Evolutionary conservation across 2,329 filamentous ascomycete genomes (phyloP), one percentile per base, ranked within the genome.

Genomic region (Alternaria ethzedia): DNA sequence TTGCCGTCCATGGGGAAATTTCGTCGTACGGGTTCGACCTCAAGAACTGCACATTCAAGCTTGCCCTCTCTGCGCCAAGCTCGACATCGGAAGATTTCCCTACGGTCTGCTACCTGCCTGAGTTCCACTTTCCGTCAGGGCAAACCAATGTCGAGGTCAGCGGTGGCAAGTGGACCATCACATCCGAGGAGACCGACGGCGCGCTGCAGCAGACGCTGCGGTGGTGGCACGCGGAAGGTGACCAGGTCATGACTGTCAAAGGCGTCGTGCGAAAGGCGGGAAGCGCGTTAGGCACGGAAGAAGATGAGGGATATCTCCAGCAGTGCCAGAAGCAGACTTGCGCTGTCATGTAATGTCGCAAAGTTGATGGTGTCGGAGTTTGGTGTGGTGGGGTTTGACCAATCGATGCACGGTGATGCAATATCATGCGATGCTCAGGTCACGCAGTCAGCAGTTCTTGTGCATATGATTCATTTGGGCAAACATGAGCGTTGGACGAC

Each of bases 171-270:
- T 99, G 94, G 94, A 89, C 91, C 70, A 93, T 98, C 64, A 89
- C 88, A 69, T 86, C 84, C 6, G 90, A 94, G 64, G 91, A 94
- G 59, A 86, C 88, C 9, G 88, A 91, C 65, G 88, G 88, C 0
- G 88, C 88, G 6, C 83, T 88, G 70, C 83, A 93, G 64, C 95
- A 97, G 82, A 87, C 87, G 67, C 82, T 99, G 67, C 88, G 88
- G 71, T 99, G 96, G 96, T 97, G 95, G 94, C 94, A 99, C 81
- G 88, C 88, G 1, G 90, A 91, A 59, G 96, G 95, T 3, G 89
- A 94, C 70, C 95, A 98, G 81, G 89, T 83, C 51, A 85, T 99
- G 58, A 91, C 87, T 65, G 86, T 97, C 9, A 89, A 87, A 20
- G 96, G 96, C 0, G 82, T 92, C 20, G 88, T 91, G 71, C 87